These are phyloP conservation scores for Gleditsia sinensis DNA, from an alignment of 306 rosid species.

Conservation along the genomic window DNA sequence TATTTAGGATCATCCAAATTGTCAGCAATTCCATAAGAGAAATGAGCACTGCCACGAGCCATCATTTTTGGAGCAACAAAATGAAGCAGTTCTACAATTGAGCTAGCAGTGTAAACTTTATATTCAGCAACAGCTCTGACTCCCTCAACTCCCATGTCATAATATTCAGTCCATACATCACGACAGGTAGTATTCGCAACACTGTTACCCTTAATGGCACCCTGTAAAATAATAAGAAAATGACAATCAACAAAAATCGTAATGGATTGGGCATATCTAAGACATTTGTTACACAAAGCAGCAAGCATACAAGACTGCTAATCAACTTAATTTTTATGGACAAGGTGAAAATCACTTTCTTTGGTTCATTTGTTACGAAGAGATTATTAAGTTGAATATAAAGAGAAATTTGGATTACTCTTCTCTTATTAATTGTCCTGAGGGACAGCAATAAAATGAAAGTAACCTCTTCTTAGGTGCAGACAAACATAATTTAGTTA, in stretches of 20 bases:
- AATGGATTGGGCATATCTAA: not conserved
- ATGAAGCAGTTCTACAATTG: conserved; percentile 61
- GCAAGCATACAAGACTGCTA: not conserved
- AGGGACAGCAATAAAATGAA: not conserved
- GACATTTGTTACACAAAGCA: conserved; percentile 2
- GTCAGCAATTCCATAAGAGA: conserved; percentile 83
- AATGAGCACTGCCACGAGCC: conserved; percentile 79
- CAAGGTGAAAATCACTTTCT: not conserved
- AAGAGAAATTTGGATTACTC: not conserved
- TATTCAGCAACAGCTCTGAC: conserved; percentile 73
- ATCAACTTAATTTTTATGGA: not conserved
- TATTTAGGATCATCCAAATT: conserved; percentile 74
- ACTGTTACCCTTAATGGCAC: conserved; percentile 66
- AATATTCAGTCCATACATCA: conserved; percentile 86
- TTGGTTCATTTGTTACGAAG: not conserved
- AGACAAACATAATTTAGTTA: not conserved
- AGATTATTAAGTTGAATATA: not conserved
- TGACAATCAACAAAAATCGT: not conserved
- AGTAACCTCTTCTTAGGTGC: not conserved
- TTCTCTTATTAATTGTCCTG: not conserved
- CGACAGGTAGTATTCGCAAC: conserved; percentile 65
- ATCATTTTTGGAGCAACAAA: conserved; percentile 88
- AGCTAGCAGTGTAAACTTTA: conserved; percentile 66
- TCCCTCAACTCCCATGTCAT: conserved; percentile 85
- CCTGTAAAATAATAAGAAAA: conserved; percentile 45